A percentile compares a stretch with the other conserved stretches of the same genome.
phyloP scores from a whole-genome alignment of 164 flowering plant species.

The Houttuynia cordata region DNA sequence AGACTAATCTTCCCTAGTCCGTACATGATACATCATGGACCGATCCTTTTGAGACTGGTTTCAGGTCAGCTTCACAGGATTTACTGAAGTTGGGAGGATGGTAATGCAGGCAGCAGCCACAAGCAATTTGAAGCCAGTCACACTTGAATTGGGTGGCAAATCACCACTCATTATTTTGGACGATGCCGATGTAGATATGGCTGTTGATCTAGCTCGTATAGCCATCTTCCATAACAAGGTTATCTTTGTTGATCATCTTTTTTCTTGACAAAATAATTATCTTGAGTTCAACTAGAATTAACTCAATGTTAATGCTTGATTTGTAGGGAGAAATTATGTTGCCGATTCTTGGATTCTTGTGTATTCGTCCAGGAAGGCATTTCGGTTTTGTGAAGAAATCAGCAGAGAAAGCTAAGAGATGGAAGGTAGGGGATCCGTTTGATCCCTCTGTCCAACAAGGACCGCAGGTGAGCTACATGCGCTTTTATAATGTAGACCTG shows the following conservation, averaged over 20 bases:
- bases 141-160: conserved; percentile 84
- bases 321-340: conserved; percentile 72
- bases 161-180: conserved; percentile 72
- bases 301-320: not conserved
- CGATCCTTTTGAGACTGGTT: not conserved
- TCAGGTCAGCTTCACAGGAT: conserved; percentile 79
- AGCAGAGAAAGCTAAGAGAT: conserved; percentile 37
- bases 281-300: not conserved
- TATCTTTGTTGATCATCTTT: not conserved
- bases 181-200: conserved; percentile 64
- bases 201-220: conserved; percentile 44
- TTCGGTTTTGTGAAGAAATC: conserved; percentile 40
- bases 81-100: conserved; percentile 57
- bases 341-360: conserved; percentile 72
- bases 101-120: conserved; percentile 66
- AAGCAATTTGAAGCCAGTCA: conserved; percentile 66
- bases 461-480: conserved; percentile 65
- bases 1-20: too few relatives aligned
- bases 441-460: conserved; percentile 56
- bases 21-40: too few relatives aligned
- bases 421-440: conserved; percentile 87
- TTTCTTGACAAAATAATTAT: not conserved
- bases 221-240: conserved; percentile 53
- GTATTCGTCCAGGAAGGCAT: conserved; percentile 80
- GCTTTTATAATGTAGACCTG: too few relatives aligned